Evolutionary conservation across 2,329 filamentous ascomycete genomes (phyloP), one percentile per base, ranked within the genome.

Genomic region (Sporothrix brunneoviolacea): DNA sequence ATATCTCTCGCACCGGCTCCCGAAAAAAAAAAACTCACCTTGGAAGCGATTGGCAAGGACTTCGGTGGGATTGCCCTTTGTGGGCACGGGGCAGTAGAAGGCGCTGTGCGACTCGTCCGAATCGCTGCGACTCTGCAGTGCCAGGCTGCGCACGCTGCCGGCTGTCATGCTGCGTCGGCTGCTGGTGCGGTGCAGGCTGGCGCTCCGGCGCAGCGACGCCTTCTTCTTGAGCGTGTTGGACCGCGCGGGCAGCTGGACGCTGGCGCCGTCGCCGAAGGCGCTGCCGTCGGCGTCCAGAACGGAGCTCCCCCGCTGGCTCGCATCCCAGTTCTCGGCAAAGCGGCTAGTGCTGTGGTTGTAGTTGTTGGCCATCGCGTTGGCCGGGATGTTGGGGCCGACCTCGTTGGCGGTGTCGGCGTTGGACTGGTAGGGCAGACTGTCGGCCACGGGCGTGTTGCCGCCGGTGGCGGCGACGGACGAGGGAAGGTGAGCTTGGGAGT

Each of bases 71-170:
- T 83, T 90, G 4, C 89, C 88, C 16, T 79, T 80, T 5, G 88
- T 96, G 3, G 91, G 93, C 30, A 98, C 85, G 1, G 93, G 93
- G 43, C 89, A 90, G 65, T 83, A 84, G 65, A 96, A 96, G 38
- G 86, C 88, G 68, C 87, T 96, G 64, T 91, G 86, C 58, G 77
- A 74, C 63, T 88, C 83, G 53, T 84, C 80, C 54, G 80, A 76
- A 54, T 88, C 84, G 27, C 74, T 75, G 5, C 74, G 79, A 53
- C 86, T 82, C 53, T 88, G 86, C 51, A 90, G 70, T 22, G 79
- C 82, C 51, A 95, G 74, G 61, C 90, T 94, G 59, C 83, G 82
- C 46, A 96, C 88, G 64, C 90, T 95, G 50, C 90, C 91, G 24
- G 91, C 88, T 62, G 83, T 84, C 69, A 88, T 80, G 66, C 88